phyloP scores from a whole-genome alignment of 176 grass and related monocot species.

The Carex pumila region DNA sequence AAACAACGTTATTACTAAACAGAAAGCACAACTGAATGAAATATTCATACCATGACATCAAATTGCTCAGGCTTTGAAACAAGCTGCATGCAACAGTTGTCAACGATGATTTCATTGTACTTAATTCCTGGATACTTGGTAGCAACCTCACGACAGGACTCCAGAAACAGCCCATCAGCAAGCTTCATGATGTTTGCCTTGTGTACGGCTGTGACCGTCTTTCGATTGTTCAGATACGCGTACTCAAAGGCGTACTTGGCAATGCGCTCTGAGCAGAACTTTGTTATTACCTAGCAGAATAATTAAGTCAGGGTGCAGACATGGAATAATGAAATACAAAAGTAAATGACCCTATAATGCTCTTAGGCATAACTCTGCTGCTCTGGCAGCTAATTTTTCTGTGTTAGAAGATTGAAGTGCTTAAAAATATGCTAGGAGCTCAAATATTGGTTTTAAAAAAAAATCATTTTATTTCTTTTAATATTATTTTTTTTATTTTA shows the following conservation, averaged over 20 bases:
- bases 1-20: neutral
- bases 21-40: neutral
- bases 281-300: constrained; percentile 80
- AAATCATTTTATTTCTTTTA: neutral
- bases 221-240: constrained; percentile 97
- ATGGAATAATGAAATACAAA: neutral
- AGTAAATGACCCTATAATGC: neutral
- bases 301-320: constrained; percentile 9
- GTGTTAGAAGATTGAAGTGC: neutral
- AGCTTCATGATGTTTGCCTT: constrained; percentile 99
- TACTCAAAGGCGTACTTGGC: constrained; percentile 99
- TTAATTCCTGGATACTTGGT: constrained; percentile 90
- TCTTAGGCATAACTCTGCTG: neutral
- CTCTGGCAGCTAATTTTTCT: neutral
- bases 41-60: constrained; percentile 86
- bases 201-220: constrained; percentile 92
- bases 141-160: constrained; percentile 93
- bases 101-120: constrained; percentile 91
- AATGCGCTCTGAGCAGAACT: constrained; percentile 98
- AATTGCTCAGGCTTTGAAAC: constrained; percentile 95
- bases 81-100: constrained; percentile 99
- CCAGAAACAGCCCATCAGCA: constrained; percentile 93
- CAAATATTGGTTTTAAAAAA: neutral
- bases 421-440: neutral
- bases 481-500: neutral